phyloP scores from a whole-genome alignment of 2,329 filamentous ascomycete genomes.

The Alternaria sp. region DNA sequence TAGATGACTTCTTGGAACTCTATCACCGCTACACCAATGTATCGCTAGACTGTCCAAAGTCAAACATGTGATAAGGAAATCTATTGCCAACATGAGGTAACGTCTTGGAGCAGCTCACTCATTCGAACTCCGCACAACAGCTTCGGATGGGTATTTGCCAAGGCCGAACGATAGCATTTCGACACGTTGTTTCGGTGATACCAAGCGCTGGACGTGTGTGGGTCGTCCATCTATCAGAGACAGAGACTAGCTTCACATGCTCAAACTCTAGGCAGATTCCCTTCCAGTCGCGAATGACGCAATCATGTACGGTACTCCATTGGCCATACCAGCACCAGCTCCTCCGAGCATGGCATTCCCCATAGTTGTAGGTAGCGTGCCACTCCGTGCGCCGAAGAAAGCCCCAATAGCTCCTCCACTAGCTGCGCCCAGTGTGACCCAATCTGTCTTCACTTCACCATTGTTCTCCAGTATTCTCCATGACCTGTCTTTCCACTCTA shows the following conservation, averaged over 20 bases:
- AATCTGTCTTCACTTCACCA: slow-evolving; percentile 64
- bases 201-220: neutral
- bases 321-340: slow-evolving; percentile 59
- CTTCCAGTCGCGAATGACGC: slow-evolving; percentile 30
- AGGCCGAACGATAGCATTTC: neutral
- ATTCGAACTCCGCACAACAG: neutral
- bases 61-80: neutral
- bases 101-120: neutral
- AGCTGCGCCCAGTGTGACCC: slow-evolving; percentile 62
- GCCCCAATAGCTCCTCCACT: slow-evolving; percentile 48
- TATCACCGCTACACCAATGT: neutral
- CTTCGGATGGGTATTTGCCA: neutral
- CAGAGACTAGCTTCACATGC: neutral
- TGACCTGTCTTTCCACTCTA: slow-evolving; percentile 71
- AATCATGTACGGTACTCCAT: slow-evolving; percentile 58
- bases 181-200: neutral
- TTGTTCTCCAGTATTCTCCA: slow-evolving; percentile 68
- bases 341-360: slow-evolving; percentile 57
- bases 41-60: neutral
- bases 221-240: neutral
- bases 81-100: neutral
- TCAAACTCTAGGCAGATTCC: slow-evolving; percentile 14
- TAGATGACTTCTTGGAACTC: neutral
- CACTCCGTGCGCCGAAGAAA: slow-evolving; percentile 42
- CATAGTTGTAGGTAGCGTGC: slow-evolving; percentile 36